Conservation (phyloP, 495 filamentous ascomycete genomes). For the Penicillium alfredii region DNA sequence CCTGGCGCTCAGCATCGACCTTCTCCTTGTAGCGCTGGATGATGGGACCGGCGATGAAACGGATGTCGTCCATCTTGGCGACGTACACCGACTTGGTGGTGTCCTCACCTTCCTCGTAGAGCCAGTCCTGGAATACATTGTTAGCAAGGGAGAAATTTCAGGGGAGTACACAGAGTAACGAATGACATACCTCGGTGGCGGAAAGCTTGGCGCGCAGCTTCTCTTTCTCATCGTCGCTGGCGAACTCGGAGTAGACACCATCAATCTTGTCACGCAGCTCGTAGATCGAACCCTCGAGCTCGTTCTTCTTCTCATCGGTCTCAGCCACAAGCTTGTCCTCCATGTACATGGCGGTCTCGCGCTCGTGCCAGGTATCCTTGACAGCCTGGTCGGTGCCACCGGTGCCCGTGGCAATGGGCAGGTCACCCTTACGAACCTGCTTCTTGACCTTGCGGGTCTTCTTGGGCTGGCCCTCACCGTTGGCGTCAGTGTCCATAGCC, state of each 20-base stretch:
- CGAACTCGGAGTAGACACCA: constrained; percentile 80
- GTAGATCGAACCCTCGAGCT: constrained; percentile 96
- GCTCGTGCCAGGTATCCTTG: constrained; percentile 66
- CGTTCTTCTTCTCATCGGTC: constrained; percentile 99
- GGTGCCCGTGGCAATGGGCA: constrained; percentile 80
- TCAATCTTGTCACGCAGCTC: constrained; percentile 91
- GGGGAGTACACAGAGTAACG: neutral
- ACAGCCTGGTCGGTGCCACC: constrained; percentile 62
- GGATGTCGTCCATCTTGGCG: constrained; percentile 93
- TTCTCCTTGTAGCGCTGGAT: constrained; percentile 94
- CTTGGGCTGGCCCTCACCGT: constrained; percentile 67
- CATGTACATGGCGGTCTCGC: constrained; percentile 86
- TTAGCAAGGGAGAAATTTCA: constrained; percentile 9
- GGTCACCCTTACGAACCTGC: constrained; percentile 95
- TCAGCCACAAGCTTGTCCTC: constrained; percentile 98
- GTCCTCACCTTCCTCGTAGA: constrained; percentile 97
- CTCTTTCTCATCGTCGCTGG: constrained; percentile 86
- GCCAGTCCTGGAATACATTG: constrained; percentile 68
- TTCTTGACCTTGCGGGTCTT: constrained; percentile 99
- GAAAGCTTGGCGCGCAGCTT: constrained; percentile 76
- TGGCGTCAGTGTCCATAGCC: constrained; percentile 87
- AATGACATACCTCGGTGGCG: constrained; percentile 66
- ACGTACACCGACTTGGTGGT: constrained; percentile 89
- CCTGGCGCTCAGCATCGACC: constrained; percentile 80
- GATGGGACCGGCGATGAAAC: constrained; percentile 82